Evolutionary conservation across 2,329 filamentous ascomycete species (phyloP), one percentile per base, ranked within the genome.

Genomic region (Colletotrichum scovillei): DNA sequence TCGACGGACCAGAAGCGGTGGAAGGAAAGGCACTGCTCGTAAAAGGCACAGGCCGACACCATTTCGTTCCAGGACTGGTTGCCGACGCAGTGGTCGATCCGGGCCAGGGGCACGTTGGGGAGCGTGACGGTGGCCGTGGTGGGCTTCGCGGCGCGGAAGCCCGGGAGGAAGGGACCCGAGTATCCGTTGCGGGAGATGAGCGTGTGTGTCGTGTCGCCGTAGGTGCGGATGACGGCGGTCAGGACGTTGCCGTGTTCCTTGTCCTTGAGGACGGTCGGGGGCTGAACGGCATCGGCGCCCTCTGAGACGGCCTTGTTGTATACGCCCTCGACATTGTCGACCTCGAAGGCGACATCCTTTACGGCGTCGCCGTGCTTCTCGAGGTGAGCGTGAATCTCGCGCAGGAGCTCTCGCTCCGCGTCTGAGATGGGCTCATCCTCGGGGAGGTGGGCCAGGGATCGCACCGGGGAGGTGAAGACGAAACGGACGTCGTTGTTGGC

Each of bases 1-100:
- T 98, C 96, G 72, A 98, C 95, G 67, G 92, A 95, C 96, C 96
- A 98, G 92, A 98, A 98, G 77, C 95, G 94, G 86, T 98, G 95
- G 90, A 98, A 98, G 67, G 93, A 93, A 32, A 98, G 93, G 75
- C 93, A 94, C 75, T 92, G 90, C 86, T 98, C 95, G 86, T 98
- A 98, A 83, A 94, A 92, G 69, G 84, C 87, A 80, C 89, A 91
- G 46, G 90, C 90, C 14, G 86, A 86, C 73, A 87, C 86, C 91
- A 98, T 97, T 82, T 95, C 92, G 83, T 95, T 88, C 96, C 96
- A 98, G 83, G 95, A 93, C 86, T 98, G 95, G 87, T 98, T 98
- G 76, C 96, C 96, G 78, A 98, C 96, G 83, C 96, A 98, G 88
- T 98, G 96, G 85, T 98, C 96, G 84, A 98, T 95, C 77, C 91